Percentiles rank a stretch among this genome's conserved stretches.
Conservation (phyloP, 2,329 filamentous ascomycete species). For the Monosporascus sp. region DNA sequence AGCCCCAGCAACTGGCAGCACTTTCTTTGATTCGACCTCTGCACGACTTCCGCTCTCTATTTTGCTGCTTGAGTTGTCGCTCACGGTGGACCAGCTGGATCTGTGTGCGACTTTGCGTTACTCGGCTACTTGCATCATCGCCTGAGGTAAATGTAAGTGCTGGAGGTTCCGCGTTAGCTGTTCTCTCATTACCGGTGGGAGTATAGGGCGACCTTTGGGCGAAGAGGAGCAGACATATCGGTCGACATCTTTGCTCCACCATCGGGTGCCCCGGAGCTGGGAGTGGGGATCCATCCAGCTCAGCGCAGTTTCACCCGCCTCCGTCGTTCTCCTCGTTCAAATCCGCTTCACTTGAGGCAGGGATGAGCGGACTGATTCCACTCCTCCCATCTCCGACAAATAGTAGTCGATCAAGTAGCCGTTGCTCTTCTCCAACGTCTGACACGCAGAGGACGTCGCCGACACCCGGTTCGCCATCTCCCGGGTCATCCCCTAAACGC, state of each 20-base stretch:
- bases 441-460: constrained; percentile 8
- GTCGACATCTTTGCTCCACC: neutral
- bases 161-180: constrained; percentile 6
- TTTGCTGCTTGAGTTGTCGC: too few relatives aligned
- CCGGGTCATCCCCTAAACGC: constrained; percentile 9
- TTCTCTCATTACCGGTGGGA: constrained; percentile 10
- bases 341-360: neutral
- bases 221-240: neutral
- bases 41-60: too few relatives aligned
- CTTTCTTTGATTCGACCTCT: too few relatives aligned
- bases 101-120: constrained; percentile 8
- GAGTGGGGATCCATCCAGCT: constrained; percentile 3
- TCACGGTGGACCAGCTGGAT: neutral
- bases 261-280: neutral
- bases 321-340: neutral
- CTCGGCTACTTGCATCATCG: constrained; percentile 15
- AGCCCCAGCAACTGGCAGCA: neutral
- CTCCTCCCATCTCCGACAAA: constrained; percentile 17
- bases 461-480: neutral
- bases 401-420: constrained; percentile 7
- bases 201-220: neutral
- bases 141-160: constrained; percentile 1
- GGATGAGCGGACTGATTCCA: constrained; percentile 23
- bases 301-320: constrained; percentile 1
- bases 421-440: constrained; percentile 2